Evolutionary conservation across 2,329 filamentous ascomycete genomes (phyloP), one percentile per base, ranked within the genome.

Genomic region (Penicillium sp.): DNA sequence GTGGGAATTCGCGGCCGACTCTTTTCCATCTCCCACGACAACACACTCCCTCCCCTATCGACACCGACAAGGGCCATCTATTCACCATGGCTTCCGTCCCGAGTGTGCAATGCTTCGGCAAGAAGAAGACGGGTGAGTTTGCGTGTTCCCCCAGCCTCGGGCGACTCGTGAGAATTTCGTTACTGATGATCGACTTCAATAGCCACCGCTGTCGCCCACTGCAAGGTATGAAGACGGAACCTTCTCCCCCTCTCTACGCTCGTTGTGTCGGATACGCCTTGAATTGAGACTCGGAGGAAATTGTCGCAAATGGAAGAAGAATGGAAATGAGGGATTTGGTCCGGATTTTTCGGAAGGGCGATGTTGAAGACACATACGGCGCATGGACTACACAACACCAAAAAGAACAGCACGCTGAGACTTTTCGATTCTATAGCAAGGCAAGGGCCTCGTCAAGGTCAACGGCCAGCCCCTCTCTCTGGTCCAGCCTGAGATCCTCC

Each of bases 71-170:
- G 63, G 63, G 66, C 68, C 68, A 71, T 70, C 55, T 57, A 63
- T 59, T 58, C 80, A 88, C 72, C 77, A 89, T 89, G 84, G 86
- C 87, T 77, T 79, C 84, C 70, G 79, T 81, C 68, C 86, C 88
- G 79, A 87, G 83, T 78, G 87, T 90, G 71, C 90, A 95, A 84
- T 95, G 90, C 88, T 96, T 97, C 88, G 91, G 91, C 86, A 96
- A 96, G 87, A 91, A 91, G 84, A 89, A 88, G 83, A 90, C 84
- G 73, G 76, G 76, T 78, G 69, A 61, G 72, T 62, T 54, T 46
- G 47, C 46, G 47, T 44, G 39, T 46, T 52, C 25, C 35, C 40
- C 31, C 9, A 18, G 27, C 4, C 20, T 35, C 13, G 39, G 15
- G 46, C 57, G 57, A 43, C 58, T 49, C 20, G 37, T 48, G 46